These are phyloP conservation scores for Nigrograna mackinnonii DNA, from an alignment of 2,329 filamentous ascomycete genomes.

Conservation along the genomic window DNA sequence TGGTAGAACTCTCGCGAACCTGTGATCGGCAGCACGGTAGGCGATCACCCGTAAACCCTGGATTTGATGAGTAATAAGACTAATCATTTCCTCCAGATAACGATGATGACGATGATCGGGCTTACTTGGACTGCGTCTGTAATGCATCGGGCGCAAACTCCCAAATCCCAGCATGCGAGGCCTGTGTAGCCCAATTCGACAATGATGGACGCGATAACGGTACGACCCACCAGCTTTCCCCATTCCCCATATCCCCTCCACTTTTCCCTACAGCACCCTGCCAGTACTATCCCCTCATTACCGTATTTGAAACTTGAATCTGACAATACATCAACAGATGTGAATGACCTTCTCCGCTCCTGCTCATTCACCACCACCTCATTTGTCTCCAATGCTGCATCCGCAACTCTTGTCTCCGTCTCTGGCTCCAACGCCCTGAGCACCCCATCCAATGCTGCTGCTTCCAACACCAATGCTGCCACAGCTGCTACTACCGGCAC, in stretches of 20 bases:
- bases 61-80: neutral
- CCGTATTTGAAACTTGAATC: neutral
- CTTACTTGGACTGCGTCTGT: slow-evolving; percentile 33
- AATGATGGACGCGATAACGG: slow-evolving; percentile 22
- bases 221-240: slow-evolving; percentile 4
- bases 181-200: slow-evolving; percentile 31
- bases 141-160: slow-evolving; percentile 22
- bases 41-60: neutral
- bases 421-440: neutral
- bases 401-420: slow-evolving; percentile 11
- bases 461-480: neutral
- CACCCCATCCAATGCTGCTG: neutral
- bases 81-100: slow-evolving; percentile 1
- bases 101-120: slow-evolving; percentile 24
- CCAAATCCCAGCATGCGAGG: slow-evolving; percentile 30
- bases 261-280: too few species aligned
- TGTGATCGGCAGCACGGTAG: slow-evolving; percentile 29
- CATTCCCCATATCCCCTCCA: neutral
- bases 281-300: too few species aligned
- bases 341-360: slow-evolving; percentile 29
- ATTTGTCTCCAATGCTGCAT: slow-evolving; percentile 19
- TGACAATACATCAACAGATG: slow-evolving; percentile 17
- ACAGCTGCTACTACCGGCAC: neutral
- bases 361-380: slow-evolving; percentile 32
- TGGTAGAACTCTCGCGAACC: slow-evolving; percentile 22